Conservation (phyloP, 1,284 basidiomycete species). For the Melampsora americana region DNA sequence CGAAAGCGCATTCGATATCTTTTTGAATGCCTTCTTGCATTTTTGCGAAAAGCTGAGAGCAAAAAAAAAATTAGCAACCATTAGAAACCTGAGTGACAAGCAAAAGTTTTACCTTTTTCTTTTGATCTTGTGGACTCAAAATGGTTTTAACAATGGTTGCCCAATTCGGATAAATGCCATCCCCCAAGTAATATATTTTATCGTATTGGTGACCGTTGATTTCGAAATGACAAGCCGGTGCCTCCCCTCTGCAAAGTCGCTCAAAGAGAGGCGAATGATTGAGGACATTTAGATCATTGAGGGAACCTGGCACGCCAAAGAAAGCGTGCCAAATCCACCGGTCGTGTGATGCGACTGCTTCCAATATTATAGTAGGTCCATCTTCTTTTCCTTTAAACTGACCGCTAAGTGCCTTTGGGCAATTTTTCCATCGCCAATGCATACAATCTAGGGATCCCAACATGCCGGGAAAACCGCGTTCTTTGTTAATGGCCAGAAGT, state of each 20-base stretch:
- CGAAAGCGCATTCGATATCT: not conserved
- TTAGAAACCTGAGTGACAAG: not conserved
- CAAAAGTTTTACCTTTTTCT: not conserved
- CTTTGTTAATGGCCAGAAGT: not conserved
- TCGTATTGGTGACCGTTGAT: not conserved
- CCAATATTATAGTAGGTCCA: too few relatives aligned
- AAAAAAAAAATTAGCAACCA: too few relatives aligned
- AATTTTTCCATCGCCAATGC: slow-evolving; percentile 34
- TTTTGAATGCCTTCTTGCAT: not conserved
- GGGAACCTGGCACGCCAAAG: too few relatives aligned
- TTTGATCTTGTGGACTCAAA: too few relatives aligned
- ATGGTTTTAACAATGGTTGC: too few relatives aligned
- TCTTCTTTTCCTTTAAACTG: slow-evolving; percentile 19
- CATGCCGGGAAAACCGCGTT: slow-evolving; percentile 3
- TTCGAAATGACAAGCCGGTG: not conserved
- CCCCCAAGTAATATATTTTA: slow-evolving; percentile 3
- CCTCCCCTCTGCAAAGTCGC: not conserved
- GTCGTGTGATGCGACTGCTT: too few relatives aligned
- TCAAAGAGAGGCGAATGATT: too few relatives aligned
- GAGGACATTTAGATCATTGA: too few relatives aligned
- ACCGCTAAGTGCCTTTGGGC: not conserved
- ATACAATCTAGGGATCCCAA: not conserved
- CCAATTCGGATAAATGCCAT: too few relatives aligned
- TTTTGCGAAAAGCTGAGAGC: not conserved
- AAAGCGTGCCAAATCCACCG: too few relatives aligned